Base-by-base conservation (phyloP, 148 eudicot species). In the Cornus florida region DNA sequence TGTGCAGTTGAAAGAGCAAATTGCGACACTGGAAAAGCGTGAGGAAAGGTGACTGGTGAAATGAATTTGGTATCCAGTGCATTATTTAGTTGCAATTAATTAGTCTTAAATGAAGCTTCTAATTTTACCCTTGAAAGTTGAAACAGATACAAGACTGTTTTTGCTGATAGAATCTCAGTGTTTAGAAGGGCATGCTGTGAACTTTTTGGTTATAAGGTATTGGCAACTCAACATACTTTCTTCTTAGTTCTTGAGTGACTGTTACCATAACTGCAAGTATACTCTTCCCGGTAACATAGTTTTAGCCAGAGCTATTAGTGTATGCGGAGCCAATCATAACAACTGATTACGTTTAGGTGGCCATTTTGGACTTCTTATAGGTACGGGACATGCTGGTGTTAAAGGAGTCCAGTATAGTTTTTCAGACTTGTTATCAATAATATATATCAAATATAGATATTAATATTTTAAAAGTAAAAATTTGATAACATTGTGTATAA, bases 141-240 rank as follows among this genome's bases (percentile, higher is more conserved):
- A 69, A 79, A 75, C 89, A 97, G 99, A 88, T 97, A 97, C 90
- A 97, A 90, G 85, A 91, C 98, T 50, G 98, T 97, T 64, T 97
- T 97, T 87, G 99, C 99, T 41, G 99, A 97, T 82, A 90, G 91
- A 86, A 97, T 97, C 66, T 97, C 98, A 13, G 99, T 97, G 79
- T 97, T 97, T 77, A 86, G 99, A 84, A 92, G 99, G 84, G 99
- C 99, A 65, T 97, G 99, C 80, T 97, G 99, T 87, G 99, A 97
- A 78, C 94, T 97, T 68, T 97, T 97, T 84, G 99, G 99, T 74
- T 97, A 94, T 84, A 97, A 97, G 99, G 99, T 97, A 67, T 69
- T 70, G 33, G n/a, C 28, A 50, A 67, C 20, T 24, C 39, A 23
- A 10, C 60, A 65, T 17, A 57, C 17, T 33, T 59, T 70, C 71